These are phyloP conservation scores for Lasiosphaeria hispida DNA, from an alignment of 495 filamentous ascomycete genomes.

Conservation along the genomic window DNA sequence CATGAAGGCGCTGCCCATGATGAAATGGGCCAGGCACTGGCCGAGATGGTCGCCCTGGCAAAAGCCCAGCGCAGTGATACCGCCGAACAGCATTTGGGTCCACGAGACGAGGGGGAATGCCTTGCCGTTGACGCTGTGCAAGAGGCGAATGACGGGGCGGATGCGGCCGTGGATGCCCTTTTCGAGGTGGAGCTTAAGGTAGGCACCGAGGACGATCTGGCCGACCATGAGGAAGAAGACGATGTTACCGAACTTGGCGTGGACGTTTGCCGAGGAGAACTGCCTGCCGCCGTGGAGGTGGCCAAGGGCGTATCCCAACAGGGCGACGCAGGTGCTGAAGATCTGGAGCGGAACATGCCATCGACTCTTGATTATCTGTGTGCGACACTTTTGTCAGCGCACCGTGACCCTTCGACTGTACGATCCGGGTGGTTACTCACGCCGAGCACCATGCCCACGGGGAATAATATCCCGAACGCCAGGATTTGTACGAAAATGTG, in stretches of 20 bases:
- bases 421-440: constrained; percentile 48
- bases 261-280: constrained; percentile 74
- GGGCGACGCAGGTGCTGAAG: constrained; percentile 67
- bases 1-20: constrained; percentile 97
- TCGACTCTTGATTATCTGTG: constrained; percentile 78
- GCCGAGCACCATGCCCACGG: constrained; percentile 92
- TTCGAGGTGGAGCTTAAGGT: constrained; percentile 85
- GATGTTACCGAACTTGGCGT: constrained; percentile 73
- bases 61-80: constrained; percentile 91
- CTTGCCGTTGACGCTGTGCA: constrained; percentile 83
- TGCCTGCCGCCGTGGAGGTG: constrained; percentile 86
- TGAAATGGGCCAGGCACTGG: constrained; percentile 95
- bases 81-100: constrained; percentile 96
- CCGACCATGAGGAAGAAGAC: constrained; percentile 73
- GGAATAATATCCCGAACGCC: constrained; percentile 88
- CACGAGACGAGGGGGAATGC: constrained; percentile 81
- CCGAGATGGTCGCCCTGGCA: constrained; percentile 88
- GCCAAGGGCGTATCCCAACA: constrained; percentile 85
- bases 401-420: neutral
- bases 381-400: constrained; percentile 6
- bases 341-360: constrained; percentile 94
- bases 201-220: constrained; percentile 80
- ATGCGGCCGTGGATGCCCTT: constrained; percentile 78
- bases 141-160: constrained; percentile 64
- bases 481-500: constrained; percentile 89